Evolutionary conservation across 805 yeast genomes (phyloP).

Genomic region (Wickerhamomyces sydowiorum): DNA sequence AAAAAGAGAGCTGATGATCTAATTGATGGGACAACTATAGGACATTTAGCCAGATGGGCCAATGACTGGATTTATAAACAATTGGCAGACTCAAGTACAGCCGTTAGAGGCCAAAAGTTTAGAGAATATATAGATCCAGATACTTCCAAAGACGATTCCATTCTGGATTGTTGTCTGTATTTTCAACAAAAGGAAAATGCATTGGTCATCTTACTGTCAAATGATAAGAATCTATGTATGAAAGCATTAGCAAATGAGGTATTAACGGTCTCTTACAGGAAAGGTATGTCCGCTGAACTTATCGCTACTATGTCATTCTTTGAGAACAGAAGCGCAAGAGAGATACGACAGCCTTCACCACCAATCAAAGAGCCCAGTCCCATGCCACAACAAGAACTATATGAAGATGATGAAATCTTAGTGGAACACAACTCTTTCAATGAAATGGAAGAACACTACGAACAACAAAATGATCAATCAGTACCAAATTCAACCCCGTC

Average conservation of each 20-base stretch:
- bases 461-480: too few relatives aligned
- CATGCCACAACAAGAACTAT: too few relatives aligned
- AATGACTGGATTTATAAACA: constrained; percentile 69
- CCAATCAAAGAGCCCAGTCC: neutral
- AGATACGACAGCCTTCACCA: constrained; percentile 1
- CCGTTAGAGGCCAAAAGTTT: constrained; percentile 60
- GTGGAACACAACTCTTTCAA: too few relatives aligned
- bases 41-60: constrained; percentile 61
- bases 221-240: constrained; percentile 78
- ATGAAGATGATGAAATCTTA: too few relatives aligned
- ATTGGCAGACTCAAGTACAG: constrained; percentile 45
- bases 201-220: constrained; percentile 62
- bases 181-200: constrained; percentile 35
- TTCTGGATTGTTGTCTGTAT: constrained; percentile 77
- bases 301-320: constrained; percentile 35
- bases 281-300: constrained; percentile 40
- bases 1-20: constrained; percentile 10
- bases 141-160: constrained; percentile 68
- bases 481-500: neutral
- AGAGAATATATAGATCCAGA: constrained; percentile 43
- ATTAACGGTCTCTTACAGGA: constrained; percentile 48
- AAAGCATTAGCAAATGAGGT: constrained; percentile 67
- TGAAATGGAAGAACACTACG: neutral
- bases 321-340: constrained; percentile 27
- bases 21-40: constrained; percentile 32